Percentiles rank a stretch among this genome's conserved stretches.
Evolutionary conservation across 1,284 basidiomycete genomes (phyloP).

Genomic region (Ustilago loliicola): DNA sequence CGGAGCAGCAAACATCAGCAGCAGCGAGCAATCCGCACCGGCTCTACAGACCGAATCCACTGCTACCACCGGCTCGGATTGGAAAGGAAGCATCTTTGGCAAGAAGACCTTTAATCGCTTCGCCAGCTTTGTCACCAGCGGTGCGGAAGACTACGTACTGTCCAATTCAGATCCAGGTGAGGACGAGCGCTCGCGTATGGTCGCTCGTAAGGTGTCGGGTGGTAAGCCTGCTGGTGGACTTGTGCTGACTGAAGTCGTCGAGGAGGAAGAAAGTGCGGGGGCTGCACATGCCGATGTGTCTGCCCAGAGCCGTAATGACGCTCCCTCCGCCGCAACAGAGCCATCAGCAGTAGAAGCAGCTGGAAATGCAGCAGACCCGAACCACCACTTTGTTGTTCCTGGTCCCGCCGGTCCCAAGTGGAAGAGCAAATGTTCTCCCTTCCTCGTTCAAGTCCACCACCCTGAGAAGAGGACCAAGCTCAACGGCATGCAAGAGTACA

Average conservation of each 20-base stretch:
- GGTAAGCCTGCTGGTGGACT: constrained; percentile 13
- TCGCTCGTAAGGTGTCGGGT: constrained; percentile 44
- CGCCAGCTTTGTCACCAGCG: constrained; percentile 84
- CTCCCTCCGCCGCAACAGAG: not conserved
- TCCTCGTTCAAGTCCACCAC: constrained; percentile 82
- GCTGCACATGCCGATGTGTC: not conserved
- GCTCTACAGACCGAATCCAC: not conserved
- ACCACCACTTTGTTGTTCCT: constrained; percentile 78
- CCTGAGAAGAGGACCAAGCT: constrained; percentile 80
- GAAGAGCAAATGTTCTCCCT: constrained; percentile 79
- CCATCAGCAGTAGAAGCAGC: not conserved
- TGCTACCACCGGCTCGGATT: constrained; percentile 19
- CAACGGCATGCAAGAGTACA: constrained; percentile 77
- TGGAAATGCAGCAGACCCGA: constrained; percentile 20
- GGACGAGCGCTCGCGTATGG: constrained; percentile 29
- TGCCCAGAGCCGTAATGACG: not conserved
- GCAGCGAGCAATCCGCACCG: not conserved
- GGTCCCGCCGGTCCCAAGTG: constrained; percentile 76
- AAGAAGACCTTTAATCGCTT: constrained; percentile 84
- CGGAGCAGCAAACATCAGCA: not conserved
- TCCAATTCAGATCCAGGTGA: constrained; percentile 28
- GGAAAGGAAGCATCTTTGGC: constrained; percentile 74
- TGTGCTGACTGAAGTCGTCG: constrained; percentile 16
- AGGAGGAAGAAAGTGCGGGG: constrained; percentile 21
- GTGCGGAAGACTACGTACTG: constrained; percentile 77